phyloP scores from a whole-genome alignment of 331 rosid species.

The Malus hybrid region DNA sequence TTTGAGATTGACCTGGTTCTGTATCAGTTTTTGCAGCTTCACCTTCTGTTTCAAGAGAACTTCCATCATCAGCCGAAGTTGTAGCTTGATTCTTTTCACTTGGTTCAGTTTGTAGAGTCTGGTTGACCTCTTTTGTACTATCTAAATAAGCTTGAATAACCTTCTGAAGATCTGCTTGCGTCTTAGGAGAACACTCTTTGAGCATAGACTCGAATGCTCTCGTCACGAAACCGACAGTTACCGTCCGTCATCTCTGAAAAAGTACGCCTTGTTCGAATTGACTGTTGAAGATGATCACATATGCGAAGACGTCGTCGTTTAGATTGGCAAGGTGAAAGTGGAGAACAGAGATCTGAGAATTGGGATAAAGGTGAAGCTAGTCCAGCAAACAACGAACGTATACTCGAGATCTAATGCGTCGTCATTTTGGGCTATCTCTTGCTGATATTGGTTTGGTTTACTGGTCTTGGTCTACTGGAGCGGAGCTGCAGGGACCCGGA shows the following conservation, averaged over 20 bases:
- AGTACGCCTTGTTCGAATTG: not conserved
- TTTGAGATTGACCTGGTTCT: conserved; percentile 44
- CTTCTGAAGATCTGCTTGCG: conserved; percentile 79
- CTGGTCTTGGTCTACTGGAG: not conserved
- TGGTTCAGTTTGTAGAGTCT: conserved; percentile 37
- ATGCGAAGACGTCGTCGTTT: not conserved
- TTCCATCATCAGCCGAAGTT: conserved; percentile 43
- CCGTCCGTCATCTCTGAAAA: conserved; percentile 59
- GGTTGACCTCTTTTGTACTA: conserved; percentile 47
- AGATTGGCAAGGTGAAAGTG: not conserved
- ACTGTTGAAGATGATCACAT: not conserved
- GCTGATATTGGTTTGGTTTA: not conserved
- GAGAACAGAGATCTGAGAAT: conserved; percentile 1
- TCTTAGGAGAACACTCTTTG: conserved; percentile 78
- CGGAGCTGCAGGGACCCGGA: conserved; percentile 1
- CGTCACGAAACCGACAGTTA: conserved; percentile 79
- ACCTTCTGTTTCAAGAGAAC: conserved; percentile 41
- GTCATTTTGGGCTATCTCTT: not conserved
- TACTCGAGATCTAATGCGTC: conserved; percentile 13
- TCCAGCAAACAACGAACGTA: not conserved
- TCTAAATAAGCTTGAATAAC: conserved; percentile 74
- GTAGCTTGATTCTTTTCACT: conserved; percentile 45
- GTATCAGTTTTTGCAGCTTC: conserved; percentile 35
- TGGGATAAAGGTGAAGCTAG: not conserved
- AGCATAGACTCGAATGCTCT: conserved; percentile 96